A percentile compares a stretch with the other conserved stretches of the same genome.
phyloP scores from a whole-genome alignment of 225 moss, liverwort and hornwort genomes.

The Lunularia cruciata region DNA sequence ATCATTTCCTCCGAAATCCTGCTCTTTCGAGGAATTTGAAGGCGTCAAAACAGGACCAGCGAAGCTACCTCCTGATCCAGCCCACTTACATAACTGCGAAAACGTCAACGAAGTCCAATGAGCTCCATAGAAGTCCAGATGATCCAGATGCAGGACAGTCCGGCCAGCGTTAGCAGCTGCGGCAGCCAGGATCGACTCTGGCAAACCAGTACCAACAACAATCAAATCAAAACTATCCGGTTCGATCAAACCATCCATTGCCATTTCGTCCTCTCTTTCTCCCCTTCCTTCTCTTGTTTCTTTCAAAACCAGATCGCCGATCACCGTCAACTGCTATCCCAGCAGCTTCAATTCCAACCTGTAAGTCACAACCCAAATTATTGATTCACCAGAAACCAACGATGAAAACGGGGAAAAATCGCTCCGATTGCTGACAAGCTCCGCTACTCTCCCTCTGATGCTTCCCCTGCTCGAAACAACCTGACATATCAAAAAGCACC shows the following conservation, averaged over 20 bases:
- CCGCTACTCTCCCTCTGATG: no score
- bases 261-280: conserved; percentile 6
- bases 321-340: no score
- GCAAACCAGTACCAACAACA: conserved; percentile 84
- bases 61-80: conserved; percentile 51
- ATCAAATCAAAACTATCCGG: conserved; percentile 74
- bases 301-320: not conserved
- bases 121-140: conserved; percentile 71
- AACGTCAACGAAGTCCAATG: conserved; percentile 89
- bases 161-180: conserved; percentile 68
- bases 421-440: no score
- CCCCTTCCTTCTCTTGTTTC: not conserved
- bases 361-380: no score
- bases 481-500: no score
- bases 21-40: conserved; percentile 2
- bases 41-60: conserved; percentile 24
- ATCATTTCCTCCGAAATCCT: not conserved
- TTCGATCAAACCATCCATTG: conserved; percentile 51
- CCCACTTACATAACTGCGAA: conserved; percentile 57
- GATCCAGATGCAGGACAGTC: conserved; percentile 81
- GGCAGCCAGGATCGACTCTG: conserved; percentile 84
- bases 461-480: no score
- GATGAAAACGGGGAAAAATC: no score
- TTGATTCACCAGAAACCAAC: no score
- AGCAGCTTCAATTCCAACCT: no score